Evolutionary conservation across 768 basidiomycete species (phyloP).

Genomic region (Clavaria fumosa): DNA sequence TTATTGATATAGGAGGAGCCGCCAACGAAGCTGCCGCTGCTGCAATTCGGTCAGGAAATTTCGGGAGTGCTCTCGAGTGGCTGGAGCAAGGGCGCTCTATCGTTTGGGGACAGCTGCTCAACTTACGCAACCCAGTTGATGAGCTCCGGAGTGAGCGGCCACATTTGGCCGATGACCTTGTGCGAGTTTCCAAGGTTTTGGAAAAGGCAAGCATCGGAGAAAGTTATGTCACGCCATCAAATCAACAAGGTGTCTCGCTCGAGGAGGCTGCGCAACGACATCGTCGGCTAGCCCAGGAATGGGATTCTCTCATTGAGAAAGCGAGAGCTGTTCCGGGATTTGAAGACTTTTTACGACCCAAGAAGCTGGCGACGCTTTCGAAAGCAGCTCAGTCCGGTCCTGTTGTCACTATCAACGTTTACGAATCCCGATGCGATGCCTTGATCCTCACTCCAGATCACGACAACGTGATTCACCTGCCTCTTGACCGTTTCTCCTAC

Average conservation of each 20-base stretch:
- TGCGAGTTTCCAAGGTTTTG: constrained; percentile 2
- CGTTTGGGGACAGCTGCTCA: constrained; percentile 12
- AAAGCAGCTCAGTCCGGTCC: constrained; percentile 7
- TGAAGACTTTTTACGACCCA: constrained; percentile 5
- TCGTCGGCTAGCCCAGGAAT: constrained; percentile 9
- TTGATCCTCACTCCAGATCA: constrained; percentile 7
- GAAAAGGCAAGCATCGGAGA: neutral
- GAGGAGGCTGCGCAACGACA: constrained; percentile 4
- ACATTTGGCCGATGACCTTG: constrained; percentile 6
- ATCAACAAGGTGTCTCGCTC: neutral
- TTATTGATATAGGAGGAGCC: constrained; percentile 6
- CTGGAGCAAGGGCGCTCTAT: constrained; percentile 14
- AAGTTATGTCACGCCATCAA: neutral
- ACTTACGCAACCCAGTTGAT: constrained; percentile 12
- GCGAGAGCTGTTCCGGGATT: constrained; percentile 10
- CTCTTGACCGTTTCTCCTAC: neutral
- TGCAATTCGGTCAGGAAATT: constrained; percentile 7
- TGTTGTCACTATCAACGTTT: constrained; percentile 11
- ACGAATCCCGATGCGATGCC: constrained; percentile 12
- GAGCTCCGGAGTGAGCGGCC: constrained; percentile 6
- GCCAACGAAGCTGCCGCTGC: constrained; percentile 8
- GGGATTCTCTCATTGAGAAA: constrained; percentile 9
- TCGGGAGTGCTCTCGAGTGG: constrained; percentile 12
- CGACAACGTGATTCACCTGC: constrained; percentile 2
- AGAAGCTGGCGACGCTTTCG: constrained; percentile 3